Percentiles rank a stretch among this genome's conserved stretches.
Evolutionary conservation across 1,139 yeast species (phyloP).

Genomic region (Saccharomyces hybrid): DNA sequence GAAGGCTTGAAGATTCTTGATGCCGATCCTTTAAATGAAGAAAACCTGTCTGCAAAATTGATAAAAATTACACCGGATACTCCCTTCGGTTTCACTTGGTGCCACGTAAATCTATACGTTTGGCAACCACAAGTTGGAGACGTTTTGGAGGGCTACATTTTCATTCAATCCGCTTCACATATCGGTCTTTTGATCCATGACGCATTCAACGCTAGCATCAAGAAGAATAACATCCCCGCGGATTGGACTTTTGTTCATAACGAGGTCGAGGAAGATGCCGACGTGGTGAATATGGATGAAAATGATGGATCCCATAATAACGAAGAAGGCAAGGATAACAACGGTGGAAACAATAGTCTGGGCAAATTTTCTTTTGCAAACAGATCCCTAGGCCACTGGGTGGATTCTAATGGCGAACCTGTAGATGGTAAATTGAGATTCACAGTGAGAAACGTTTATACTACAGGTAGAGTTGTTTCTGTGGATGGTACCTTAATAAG

Average conservation of each 20-base stretch:
- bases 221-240: slow-evolving; percentile 71
- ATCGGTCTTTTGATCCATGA: slow-evolving; percentile 86
- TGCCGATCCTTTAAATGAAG: slow-evolving; percentile 30
- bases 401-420: slow-evolving; percentile 60
- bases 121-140: slow-evolving; percentile 91
- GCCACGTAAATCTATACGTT: slow-evolving; percentile 69
- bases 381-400: slow-evolving; percentile 75
- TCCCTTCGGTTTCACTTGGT: slow-evolving; percentile 86
- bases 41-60: slow-evolving; percentile 35
- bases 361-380: slow-evolving; percentile 23
- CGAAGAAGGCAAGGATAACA: slow-evolving; percentile 12
- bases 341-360: slow-evolving; percentile 16
- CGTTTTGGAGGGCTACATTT: slow-evolving; percentile 72
- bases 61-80: slow-evolving; percentile 72
- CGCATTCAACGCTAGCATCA: slow-evolving; percentile 89
- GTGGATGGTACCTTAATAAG: slow-evolving; percentile 71
- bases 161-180: slow-evolving; percentile 92
- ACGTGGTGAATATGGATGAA: slow-evolving; percentile 21
- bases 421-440: slow-evolving; percentile 78
- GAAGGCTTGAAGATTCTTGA: slow-evolving; percentile 47
- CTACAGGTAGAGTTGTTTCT: slow-evolving; percentile 74
- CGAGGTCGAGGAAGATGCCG: slow-evolving; percentile 42
- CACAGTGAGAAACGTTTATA: slow-evolving; percentile 61
- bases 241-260: slow-evolving; percentile 78
- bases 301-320: slow-evolving; percentile 22